These are phyloP conservation scores for Cicer yamashitae DNA, from an alignment of 306 rosid species.

Conservation along the genomic window DNA sequence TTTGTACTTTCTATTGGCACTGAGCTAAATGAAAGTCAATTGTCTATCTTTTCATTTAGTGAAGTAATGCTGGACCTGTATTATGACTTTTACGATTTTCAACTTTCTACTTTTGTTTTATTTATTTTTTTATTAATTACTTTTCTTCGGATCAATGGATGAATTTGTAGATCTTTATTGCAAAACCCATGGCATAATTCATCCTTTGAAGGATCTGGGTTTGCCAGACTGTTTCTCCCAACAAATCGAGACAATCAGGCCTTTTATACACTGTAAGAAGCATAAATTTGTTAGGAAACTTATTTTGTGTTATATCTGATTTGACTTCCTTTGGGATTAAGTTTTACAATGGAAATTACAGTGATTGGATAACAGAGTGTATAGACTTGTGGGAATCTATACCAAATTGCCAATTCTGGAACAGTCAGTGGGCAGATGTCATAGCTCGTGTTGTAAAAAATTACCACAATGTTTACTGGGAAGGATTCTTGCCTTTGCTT, in stretches of 20 bases:
- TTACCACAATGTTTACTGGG: conserved; percentile 80
- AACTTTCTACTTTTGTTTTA: conserved; percentile 26
- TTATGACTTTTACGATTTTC: conserved; percentile 8
- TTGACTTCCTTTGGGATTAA: conserved; percentile 41
- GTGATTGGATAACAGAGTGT: conserved; percentile 82
- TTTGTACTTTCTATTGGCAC: conserved; percentile 33
- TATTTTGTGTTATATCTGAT: conserved; percentile 43
- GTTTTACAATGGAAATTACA: conserved; percentile 51
- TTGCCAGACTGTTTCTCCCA: conserved; percentile 93
- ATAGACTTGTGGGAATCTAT: conserved; percentile 83
- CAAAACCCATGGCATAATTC: conserved; percentile 99
- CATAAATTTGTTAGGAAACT: conserved; percentile 37
- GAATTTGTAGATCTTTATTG: conserved; percentile 76
- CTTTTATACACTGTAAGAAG: conserved; percentile 84
- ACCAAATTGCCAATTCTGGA: conserved; percentile 99
- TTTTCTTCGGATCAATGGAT: conserved; percentile 43
- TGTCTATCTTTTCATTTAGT: conserved; percentile 31
- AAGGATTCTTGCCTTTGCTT: conserved; percentile 78
- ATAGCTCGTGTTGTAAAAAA: conserved; percentile 88
- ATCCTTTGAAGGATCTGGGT: conserved; percentile 97
- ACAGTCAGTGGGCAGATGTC: conserved; percentile 95
- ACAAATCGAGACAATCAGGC: conserved; percentile 82
- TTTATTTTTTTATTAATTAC: conserved; percentile 31
- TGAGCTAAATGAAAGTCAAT: conserved; percentile 35
- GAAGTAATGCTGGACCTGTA: conserved; percentile 34